phyloP scores from a whole-genome alignment of 257 asterid genomes.

The Solanum peruvianum region DNA sequence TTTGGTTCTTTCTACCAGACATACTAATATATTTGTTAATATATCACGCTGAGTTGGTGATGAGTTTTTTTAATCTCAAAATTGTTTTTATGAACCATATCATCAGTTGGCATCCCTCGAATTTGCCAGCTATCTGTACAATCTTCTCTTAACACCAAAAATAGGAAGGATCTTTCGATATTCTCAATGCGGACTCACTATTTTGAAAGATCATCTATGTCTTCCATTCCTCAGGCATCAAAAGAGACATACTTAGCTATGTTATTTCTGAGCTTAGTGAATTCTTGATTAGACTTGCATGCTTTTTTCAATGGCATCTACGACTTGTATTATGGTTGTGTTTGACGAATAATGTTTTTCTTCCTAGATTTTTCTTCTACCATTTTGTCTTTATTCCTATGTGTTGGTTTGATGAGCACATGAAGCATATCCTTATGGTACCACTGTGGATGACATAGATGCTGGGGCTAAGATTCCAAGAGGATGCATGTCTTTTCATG shows the following conservation, averaged over 20 bases:
- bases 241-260: background rate
- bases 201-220: background rate
- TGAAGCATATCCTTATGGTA: background rate
- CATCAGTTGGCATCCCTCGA: background rate
- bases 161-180: background rate
- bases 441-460: conserved; percentile 13
- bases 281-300: background rate
- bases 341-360: background rate
- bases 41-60: background rate
- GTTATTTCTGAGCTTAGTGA: background rate
- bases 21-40: background rate
- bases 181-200: background rate
- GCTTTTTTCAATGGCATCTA: background rate
- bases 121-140: background rate
- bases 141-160: background rate
- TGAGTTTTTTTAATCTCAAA: background rate
- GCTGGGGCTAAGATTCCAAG: conserved; percentile 70
- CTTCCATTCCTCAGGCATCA: background rate
- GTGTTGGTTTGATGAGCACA: background rate
- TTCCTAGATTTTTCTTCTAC: background rate
- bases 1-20: background rate
- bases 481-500: conserved; percentile 54
- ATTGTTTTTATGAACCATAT: background rate
- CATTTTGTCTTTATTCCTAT: background rate
- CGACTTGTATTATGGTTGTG: background rate